phyloP scores from a whole-genome alignment of 176 grass and related monocot species.

The Themeda triandra region DNA sequence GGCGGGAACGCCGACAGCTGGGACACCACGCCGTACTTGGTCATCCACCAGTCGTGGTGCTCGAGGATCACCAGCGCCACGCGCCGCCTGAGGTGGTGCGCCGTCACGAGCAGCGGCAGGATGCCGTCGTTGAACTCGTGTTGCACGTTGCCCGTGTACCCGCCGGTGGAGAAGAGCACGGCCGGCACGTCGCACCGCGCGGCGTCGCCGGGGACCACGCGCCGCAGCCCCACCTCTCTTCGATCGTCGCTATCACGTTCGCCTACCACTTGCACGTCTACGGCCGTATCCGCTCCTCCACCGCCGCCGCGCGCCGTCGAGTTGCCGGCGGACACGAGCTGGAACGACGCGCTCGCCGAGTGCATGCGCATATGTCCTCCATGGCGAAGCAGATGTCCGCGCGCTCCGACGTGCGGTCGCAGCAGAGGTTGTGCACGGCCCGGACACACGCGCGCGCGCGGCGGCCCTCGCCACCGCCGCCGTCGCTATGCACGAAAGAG shows the following conservation, averaged over 20 bases:
- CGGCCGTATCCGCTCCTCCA: conserved; percentile 67
- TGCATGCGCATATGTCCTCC: too few species aligned
- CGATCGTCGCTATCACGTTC: conserved; percentile 62
- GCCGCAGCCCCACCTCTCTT: conserved; percentile 52
- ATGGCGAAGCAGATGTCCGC: conserved; percentile 77
- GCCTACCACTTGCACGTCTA: conserved; percentile 91
- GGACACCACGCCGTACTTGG: conserved; percentile 73
- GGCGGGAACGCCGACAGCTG: conserved; percentile 55
- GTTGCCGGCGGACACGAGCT: conserved; percentile 38
- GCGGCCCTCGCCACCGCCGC: background rate
- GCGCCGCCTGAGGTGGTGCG: conserved; percentile 39
- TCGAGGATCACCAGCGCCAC: conserved; percentile 77
- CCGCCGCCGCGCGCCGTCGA: background rate
- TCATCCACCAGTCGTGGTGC: conserved; percentile 83
- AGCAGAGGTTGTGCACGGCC: conserved; percentile 54
- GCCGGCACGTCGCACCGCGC: conserved; percentile 73
- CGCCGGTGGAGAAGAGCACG: conserved; percentile 80
- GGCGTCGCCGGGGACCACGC: conserved; percentile 19
- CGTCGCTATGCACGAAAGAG: conserved; percentile 41
- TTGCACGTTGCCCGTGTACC: conserved; percentile 90
- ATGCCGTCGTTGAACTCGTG: conserved; percentile 98
- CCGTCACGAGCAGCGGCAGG: conserved; percentile 82
- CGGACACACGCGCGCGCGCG: background rate
- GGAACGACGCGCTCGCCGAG: conserved; percentile 66
- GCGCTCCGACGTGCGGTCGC: conserved; percentile 60